Percentiles rank a stretch among this genome's conserved stretches.
Conservation (phyloP, 2,329 filamentous ascomycete species). For the Nannizzia gypsea region DNA sequence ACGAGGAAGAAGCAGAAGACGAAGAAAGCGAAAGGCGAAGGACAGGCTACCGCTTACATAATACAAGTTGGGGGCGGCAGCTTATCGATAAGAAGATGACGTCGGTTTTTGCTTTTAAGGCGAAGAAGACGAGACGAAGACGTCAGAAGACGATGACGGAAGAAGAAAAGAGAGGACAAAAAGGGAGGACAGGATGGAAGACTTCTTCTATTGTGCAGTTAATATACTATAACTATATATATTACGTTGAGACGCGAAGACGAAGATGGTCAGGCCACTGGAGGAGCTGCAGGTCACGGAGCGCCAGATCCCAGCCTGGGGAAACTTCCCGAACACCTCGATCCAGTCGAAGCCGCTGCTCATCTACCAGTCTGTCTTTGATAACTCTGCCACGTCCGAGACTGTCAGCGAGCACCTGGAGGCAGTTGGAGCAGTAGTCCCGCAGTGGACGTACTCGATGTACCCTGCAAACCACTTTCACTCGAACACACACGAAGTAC, state of each 20-base stretch:
- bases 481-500: constrained; percentile 54
- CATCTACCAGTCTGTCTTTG: constrained; percentile 53
- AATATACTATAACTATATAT: no score
- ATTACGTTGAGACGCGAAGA: no score
- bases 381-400: constrained; percentile 33
- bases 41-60: not conserved
- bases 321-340: constrained; percentile 51
- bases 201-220: no score
- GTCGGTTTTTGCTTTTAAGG: no score
- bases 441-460: constrained; percentile 61
- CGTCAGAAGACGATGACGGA: no score
- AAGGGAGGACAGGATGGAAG: no score
- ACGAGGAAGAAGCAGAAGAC: not conserved
- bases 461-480: constrained; percentile 56
- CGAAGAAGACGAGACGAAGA: no score
- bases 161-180: no score
- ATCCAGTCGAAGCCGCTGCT: constrained; percentile 52
- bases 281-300: constrained; percentile 45
- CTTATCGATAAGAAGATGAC: constrained; percentile 5
- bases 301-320: constrained; percentile 48
- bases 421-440: constrained; percentile 43
- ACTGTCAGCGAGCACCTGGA: constrained; percentile 47
- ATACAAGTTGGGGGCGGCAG: not conserved
- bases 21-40: not conserved
- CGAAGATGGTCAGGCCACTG: not conserved